These are phyloP conservation scores for Neurospora sp. DNA, from an alignment of 495 filamentous ascomycete genomes.

Conservation along the genomic window DNA sequence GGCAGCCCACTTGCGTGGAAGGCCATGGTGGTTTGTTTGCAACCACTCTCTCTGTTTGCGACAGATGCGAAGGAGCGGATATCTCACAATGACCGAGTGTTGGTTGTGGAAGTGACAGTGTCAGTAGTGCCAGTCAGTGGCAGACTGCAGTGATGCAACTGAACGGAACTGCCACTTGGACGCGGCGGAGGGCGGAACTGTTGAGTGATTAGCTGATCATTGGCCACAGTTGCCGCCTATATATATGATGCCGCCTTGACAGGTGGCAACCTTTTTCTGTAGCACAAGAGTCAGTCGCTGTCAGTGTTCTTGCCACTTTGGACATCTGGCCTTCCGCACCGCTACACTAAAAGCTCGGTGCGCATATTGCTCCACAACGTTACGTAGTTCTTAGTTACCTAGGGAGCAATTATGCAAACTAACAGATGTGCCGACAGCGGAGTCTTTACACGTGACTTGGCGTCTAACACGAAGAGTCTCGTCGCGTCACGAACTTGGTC, in stretches of 20 bases:
- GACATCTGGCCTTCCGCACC: neutral
- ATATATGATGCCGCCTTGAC: neutral
- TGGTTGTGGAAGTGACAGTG: slow-evolving; percentile 2
- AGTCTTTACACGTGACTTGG: slow-evolving; percentile 10
- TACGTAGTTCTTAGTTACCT: slow-evolving; percentile 1
- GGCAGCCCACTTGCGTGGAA: slow-evolving; percentile 34
- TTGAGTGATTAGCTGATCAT: slow-evolving; percentile 1
- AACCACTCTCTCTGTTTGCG: slow-evolving; percentile 6
- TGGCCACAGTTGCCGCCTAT: slow-evolving; percentile 1
- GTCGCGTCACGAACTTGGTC: neutral
- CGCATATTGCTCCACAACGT: neutral
- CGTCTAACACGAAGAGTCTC: neutral
- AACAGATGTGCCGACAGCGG: neutral
- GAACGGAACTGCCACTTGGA: neutral
- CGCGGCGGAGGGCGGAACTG: neutral
- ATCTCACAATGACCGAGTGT: neutral
- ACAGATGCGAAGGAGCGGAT: neutral
- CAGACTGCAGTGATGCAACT: slow-evolving; percentile 5
- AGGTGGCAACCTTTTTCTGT: neutral
- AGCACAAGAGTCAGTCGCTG: neutral
- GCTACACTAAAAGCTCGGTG: neutral
- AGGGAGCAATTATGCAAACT: neutral
- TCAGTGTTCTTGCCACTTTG: neutral
- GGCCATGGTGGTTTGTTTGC: slow-evolving; percentile 22
- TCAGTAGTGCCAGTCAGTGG: neutral